Evolutionary conservation across 805 yeast species (phyloP).

Genomic region (Zygoascus biomembranicola): DNA sequence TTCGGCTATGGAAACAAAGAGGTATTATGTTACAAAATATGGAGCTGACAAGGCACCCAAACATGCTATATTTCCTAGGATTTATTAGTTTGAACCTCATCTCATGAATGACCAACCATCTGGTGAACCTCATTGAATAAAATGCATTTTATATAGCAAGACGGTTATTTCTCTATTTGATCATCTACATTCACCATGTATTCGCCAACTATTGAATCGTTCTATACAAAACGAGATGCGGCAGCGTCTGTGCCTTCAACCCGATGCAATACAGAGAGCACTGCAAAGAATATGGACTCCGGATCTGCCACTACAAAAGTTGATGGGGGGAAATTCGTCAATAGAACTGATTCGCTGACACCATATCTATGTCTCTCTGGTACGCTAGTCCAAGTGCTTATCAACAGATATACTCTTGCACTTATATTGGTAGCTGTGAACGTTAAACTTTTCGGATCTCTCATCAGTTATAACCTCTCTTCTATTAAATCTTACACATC

Average conservation of each 20-base stretch:
- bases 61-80: constrained; percentile 15
- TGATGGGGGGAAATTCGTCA: constrained; percentile 6
- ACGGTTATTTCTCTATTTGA: too few relatives aligned
- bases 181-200: background rate
- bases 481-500: background rate
- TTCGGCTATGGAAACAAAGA: constrained; percentile 41
- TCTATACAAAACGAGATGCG: background rate
- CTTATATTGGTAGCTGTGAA: constrained; percentile 10
- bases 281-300: background rate
- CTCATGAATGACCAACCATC: background rate
- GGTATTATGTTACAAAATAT: constrained; percentile 32
- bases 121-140: background rate
- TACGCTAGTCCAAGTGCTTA: constrained; percentile 10
- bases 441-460: constrained; percentile 8
- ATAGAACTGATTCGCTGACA: constrained; percentile 10
- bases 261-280: background rate
- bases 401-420: constrained; percentile 14
- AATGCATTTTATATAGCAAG: background rate
- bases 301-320: background rate
- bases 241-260: background rate
- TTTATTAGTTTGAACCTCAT: constrained; percentile 5
- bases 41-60: constrained; percentile 10
- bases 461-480: background rate
- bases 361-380: constrained; percentile 17
- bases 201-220: background rate